A percentile compares a stretch with the other conserved stretches of the same genome.
Evolutionary conservation across 1,284 basidiomycete species (phyloP).

Genomic region (Lentinula novae-zelandiae): DNA sequence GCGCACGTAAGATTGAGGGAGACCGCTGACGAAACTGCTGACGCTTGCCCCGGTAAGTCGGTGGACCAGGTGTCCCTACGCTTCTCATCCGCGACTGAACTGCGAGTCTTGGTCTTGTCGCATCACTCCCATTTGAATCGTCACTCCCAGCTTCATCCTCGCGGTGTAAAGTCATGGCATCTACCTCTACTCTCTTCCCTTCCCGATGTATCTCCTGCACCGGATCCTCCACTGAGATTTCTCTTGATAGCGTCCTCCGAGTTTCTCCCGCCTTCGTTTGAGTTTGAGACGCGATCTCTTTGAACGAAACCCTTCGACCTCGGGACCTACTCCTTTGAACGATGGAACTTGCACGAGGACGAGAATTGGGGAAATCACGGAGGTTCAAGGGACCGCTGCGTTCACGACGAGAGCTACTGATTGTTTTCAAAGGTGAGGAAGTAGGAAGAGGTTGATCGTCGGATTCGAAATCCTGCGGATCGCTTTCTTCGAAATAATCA

Average conservation of each 20-base stretch:
- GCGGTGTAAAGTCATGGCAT: neutral
- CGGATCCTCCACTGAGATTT: slow-evolving; percentile 2
- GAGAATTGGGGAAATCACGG: slow-evolving; percentile 12
- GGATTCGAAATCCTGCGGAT: neutral
- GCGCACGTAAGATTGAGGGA: neutral
- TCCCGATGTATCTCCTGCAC: neutral
- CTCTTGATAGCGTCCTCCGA: neutral
- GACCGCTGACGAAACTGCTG: neutral
- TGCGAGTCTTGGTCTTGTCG: neutral
- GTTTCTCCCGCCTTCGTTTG: neutral
- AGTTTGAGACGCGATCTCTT: slow-evolving; percentile 18
- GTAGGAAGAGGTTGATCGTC: neutral
- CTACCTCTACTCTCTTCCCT: neutral
- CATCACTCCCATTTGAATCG: neutral
- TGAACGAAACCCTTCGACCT: slow-evolving; percentile 36
- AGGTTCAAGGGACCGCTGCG: neutral
- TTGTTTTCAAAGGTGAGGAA: neutral
- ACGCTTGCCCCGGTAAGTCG: neutral
- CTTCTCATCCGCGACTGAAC: neutral
- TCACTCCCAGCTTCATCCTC: neutral
- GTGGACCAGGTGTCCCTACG: neutral
- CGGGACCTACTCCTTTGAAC: slow-evolving; percentile 33
- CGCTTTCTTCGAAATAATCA: neutral
- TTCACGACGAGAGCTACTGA: neutral
- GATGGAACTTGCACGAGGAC: slow-evolving; percentile 26